Conservation (phyloP, 2,329 filamentous ascomycete species). For the Penicillium expansum region DNA sequence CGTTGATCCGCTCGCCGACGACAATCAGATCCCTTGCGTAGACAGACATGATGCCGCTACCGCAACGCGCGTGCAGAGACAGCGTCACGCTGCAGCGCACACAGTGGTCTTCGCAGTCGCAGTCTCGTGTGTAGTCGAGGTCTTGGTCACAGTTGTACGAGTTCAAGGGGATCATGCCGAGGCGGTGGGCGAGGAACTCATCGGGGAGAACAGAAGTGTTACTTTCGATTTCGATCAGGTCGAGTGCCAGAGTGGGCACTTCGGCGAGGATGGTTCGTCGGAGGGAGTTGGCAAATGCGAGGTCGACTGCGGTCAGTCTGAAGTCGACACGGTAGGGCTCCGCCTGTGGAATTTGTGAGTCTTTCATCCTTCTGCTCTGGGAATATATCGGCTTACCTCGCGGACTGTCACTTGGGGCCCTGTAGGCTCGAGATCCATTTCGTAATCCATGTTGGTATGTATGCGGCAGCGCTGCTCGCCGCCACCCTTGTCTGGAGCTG, state of each 20-base stretch:
- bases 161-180: conserved; percentile 85
- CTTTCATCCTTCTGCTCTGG: background rate
- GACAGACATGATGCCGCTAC: conserved; percentile 83
- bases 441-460: conserved; percentile 41
- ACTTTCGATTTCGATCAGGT: conserved; percentile 85
- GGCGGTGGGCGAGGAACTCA: conserved; percentile 89
- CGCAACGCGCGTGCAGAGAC: conserved; percentile 80
- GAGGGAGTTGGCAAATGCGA: conserved; percentile 88
- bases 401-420: conserved; percentile 50
- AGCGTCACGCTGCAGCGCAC: conserved; percentile 86
- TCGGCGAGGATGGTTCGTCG: conserved; percentile 90
- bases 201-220: conserved; percentile 97
- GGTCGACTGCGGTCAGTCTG: conserved; percentile 82
- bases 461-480: conserved; percentile 25
- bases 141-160: conserved; percentile 77
- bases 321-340: conserved; percentile 83
- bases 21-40: conserved; percentile 87
- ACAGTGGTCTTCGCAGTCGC: conserved; percentile 94
- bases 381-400: conserved; percentile 33
- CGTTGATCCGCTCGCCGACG: conserved; percentile 66
- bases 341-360: conserved; percentile 53
- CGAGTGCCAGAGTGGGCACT: conserved; percentile 90
- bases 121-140: conserved; percentile 85
- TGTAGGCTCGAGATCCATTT: conserved; percentile 49
- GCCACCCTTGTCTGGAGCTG: conserved; percentile 16